These are phyloP conservation scores for Diplotaxis tenuifolia DNA, from an alignment of 345 rosid genomes.

Conservation along the genomic window DNA sequence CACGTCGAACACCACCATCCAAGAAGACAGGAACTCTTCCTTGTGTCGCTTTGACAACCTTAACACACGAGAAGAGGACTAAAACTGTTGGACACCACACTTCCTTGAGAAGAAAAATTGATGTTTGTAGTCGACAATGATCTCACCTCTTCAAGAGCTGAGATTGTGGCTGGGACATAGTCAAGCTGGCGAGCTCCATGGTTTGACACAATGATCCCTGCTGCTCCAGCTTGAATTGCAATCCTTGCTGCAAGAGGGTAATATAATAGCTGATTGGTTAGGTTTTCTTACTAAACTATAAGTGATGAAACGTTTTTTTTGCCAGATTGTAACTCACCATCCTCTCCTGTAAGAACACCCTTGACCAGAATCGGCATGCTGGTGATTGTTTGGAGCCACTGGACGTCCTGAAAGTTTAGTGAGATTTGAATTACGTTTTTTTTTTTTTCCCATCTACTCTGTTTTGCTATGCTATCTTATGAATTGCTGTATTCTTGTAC, in stretches of 20 bases:
- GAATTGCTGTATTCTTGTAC: conserved; percentile 29
- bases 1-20: conserved; percentile 89
- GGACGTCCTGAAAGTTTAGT: conserved; percentile 50
- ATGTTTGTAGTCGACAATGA: neutral
- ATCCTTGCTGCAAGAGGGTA: conserved; percentile 53
- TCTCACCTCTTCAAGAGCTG: conserved; percentile 76
- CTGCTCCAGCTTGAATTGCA: conserved; percentile 64
- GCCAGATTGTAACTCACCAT: conserved; percentile 41
- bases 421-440: neutral
- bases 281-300: neutral
- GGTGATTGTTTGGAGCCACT: conserved; percentile 87
- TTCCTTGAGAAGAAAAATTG: neutral
- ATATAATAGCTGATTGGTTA: neutral
- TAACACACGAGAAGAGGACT: neutral
- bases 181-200: conserved; percentile 91
- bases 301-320: neutral
- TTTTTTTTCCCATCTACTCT: neutral
- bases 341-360: conserved; percentile 82
- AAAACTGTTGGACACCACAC: neutral
- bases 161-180: conserved; percentile 66
- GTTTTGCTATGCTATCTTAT: neutral
- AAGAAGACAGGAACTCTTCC: conserved; percentile 78
- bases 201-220: conserved; percentile 82
- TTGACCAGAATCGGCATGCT: conserved; percentile 76
- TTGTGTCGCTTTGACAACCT: conserved; percentile 84